phyloP scores from a whole-genome alignment of 768 basidiomycete species.

The Inosperma sp. region DNA sequence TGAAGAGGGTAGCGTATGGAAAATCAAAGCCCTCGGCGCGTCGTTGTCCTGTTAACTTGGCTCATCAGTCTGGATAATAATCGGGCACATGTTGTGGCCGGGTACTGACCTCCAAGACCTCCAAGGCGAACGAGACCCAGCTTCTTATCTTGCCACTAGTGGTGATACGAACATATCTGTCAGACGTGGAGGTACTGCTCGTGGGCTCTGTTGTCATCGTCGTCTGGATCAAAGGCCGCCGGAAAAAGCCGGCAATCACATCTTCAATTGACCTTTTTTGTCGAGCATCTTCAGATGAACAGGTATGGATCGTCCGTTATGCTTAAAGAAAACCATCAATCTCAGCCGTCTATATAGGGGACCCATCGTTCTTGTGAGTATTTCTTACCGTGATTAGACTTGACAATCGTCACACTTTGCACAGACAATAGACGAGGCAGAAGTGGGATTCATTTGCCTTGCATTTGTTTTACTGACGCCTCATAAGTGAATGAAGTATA shows the following conservation, averaged over 20 bases:
- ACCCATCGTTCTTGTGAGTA: conserved; percentile 22
- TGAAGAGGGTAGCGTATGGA: conserved; percentile 10
- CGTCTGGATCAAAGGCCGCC: too few relatives aligned
- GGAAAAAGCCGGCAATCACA: too few relatives aligned
- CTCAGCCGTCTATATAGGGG: too few relatives aligned
- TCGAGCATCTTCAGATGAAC: too few relatives aligned
- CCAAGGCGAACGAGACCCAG: conserved; percentile 51
- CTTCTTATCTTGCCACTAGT: conserved; percentile 49
- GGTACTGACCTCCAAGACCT: conserved; percentile 37
- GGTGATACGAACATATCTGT: conserved; percentile 46
- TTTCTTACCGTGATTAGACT: background rate
- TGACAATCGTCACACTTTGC: too few relatives aligned
- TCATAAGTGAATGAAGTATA: conserved; percentile 23
- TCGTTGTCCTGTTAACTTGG: conserved; percentile 10
- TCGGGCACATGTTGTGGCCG: background rate
- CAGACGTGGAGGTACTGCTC: too few relatives aligned
- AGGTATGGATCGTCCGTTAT: too few relatives aligned
- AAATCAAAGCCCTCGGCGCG: conserved; percentile 7
- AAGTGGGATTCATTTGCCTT: conserved; percentile 17
- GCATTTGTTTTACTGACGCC: background rate
- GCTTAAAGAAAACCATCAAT: too few relatives aligned
- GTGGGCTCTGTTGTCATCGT: too few relatives aligned
- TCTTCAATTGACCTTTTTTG: too few relatives aligned
- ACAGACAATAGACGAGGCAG: conserved; percentile 29
- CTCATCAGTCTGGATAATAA: too few relatives aligned